A percentile compares a stretch with the other conserved stretches of the same genome.
These are phyloP conservation scores for Exophiala spinifera DNA, from an alignment of 2,329 filamentous ascomycete species.

Conservation along the genomic window DNA sequence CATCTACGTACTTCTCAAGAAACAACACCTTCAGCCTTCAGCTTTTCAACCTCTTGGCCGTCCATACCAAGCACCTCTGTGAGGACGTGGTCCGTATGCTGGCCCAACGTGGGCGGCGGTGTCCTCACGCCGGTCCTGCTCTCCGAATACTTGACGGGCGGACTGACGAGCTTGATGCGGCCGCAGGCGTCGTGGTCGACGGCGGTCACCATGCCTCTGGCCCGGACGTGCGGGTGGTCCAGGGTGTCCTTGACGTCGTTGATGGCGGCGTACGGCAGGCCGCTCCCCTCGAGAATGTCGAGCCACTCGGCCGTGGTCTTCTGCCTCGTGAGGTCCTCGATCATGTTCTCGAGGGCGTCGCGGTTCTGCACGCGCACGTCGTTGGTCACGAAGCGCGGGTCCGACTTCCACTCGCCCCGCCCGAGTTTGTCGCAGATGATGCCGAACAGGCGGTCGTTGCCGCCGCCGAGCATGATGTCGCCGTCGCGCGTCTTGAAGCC, in stretches of 20 bases:
- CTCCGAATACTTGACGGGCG: slow-evolving; percentile 89
- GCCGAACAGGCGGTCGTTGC: slow-evolving; percentile 61
- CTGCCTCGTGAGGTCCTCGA: slow-evolving; percentile 69
- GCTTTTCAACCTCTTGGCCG: slow-evolving; percentile 55
- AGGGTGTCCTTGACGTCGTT: slow-evolving; percentile 87
- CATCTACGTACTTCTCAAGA: slow-evolving; percentile 41
- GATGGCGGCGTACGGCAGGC: slow-evolving; percentile 90
- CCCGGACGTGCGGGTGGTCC: slow-evolving; percentile 75
- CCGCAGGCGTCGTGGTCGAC: slow-evolving; percentile 81
- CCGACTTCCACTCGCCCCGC: slow-evolving; percentile 57
- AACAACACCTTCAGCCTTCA: slow-evolving; percentile 68
- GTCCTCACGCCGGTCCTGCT: slow-evolving; percentile 71
- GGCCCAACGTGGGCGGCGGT: slow-evolving; percentile 78
- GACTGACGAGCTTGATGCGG: slow-evolving; percentile 84
- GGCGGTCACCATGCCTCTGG: slow-evolving; percentile 85
- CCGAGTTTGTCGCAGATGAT: slow-evolving; percentile 57
- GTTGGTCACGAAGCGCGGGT: slow-evolving; percentile 58
- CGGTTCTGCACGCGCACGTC: slow-evolving; percentile 63
- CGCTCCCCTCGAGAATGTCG: slow-evolving; percentile 78
- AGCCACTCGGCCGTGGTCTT: slow-evolving; percentile 89
- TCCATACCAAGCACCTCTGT: slow-evolving; percentile 60
- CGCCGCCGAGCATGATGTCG: slow-evolving; percentile 62
- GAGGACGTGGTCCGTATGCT: slow-evolving; percentile 81
- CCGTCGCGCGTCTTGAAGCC: slow-evolving; percentile 68
- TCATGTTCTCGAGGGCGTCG: slow-evolving; percentile 70